Base-by-base conservation (phyloP, 2,329 filamentous ascomycete genomes). In the Mycosphaerella sp. region DNA sequence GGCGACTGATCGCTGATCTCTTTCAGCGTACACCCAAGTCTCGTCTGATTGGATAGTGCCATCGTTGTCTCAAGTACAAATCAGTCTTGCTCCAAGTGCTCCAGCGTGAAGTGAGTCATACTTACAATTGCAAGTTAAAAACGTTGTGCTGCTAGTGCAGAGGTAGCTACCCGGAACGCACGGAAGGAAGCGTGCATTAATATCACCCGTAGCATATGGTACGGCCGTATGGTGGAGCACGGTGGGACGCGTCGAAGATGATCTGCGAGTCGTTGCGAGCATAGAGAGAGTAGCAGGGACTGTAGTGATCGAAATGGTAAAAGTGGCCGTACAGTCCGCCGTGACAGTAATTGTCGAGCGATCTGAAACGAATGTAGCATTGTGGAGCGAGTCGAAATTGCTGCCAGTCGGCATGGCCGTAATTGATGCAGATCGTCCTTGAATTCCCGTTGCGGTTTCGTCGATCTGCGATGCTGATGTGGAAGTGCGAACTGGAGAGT, bases 131-230 rank as follows among this genome's bases (percentile, higher is more conserved):
- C 70, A 72, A 6, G 68, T 71, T 27, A 65, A 61, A 60, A 66
- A 72, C 16, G 62, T 58, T 2, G 55, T 64, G 14, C 48, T 25
- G 3, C 61, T 65, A 25, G 64, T 65, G 66, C 70, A 72, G 54
- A 72, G 64, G 62, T 69, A 70, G n/a, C 66, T 65, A 16, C 67
- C 68, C 1, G 68, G 69, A 1, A 64, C 61, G 56, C 70, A 73
- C 30, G 68, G 68, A 1, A 68, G 62, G 50, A 66, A 69, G 9
- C 30, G 25, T 44, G 51, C 47, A 28, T 59, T 54, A 14, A 63
- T 56, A 45, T 69, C 59, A 41, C 58, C 59, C 16, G 62, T 61
- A n/a, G 59, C 62, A 47, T 60, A 65, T 14, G 56, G 53, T 41
- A 34, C 21, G 18, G 47, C 21, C 18, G 54, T 48, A 27, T 54